phyloP scores from a whole-genome alignment of 352 stramenopile species.

The Phytophthora pisi region DNA sequence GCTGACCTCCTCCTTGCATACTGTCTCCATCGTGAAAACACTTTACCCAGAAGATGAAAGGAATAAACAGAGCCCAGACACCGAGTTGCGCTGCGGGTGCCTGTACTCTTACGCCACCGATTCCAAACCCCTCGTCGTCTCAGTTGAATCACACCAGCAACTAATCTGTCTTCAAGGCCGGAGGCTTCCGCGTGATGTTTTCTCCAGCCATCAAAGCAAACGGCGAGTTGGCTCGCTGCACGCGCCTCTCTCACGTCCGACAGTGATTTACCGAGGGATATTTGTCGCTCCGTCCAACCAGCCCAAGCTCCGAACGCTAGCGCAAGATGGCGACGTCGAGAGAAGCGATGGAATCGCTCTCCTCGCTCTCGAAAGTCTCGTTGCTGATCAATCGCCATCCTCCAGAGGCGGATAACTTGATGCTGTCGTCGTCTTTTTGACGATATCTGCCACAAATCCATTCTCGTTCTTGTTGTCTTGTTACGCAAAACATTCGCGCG shows the following conservation, averaged over 20 bases:
- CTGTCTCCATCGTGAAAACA: conserved; percentile 21
- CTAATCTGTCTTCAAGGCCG: background rate
- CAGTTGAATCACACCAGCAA: conserved; percentile 5
- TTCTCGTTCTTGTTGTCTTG: conserved; percentile 5
- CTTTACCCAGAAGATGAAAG: conserved; percentile 4
- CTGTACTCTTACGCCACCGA: conserved; percentile 18
- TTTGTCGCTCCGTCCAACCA: conserved; percentile 20
- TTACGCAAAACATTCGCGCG: conserved; percentile 6
- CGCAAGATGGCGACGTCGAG: conserved; percentile 15
- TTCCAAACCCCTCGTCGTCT: conserved; percentile 22
- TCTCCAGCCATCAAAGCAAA: conserved; percentile 24
- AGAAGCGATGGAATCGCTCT: conserved; percentile 19
- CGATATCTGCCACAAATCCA: conserved; percentile 11
- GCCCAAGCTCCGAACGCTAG: conserved; percentile 25
- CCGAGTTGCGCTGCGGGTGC: conserved; percentile 6
- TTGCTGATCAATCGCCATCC: background rate
- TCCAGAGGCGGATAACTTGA: conserved; percentile 18
- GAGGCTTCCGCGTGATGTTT: conserved; percentile 4
- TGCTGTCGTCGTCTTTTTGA: background rate
- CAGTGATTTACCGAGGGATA: background rate
- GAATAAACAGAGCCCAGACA: conserved; percentile 21
- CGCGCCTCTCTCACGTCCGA: conserved; percentile 7
- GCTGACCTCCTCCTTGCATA: background rate
- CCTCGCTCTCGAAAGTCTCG: conserved; percentile 17
- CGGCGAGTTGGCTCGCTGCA: background rate